Conservation (phyloP, 1,284 basidiomycete genomes). For the Xerocomus nothofagi region DNA sequence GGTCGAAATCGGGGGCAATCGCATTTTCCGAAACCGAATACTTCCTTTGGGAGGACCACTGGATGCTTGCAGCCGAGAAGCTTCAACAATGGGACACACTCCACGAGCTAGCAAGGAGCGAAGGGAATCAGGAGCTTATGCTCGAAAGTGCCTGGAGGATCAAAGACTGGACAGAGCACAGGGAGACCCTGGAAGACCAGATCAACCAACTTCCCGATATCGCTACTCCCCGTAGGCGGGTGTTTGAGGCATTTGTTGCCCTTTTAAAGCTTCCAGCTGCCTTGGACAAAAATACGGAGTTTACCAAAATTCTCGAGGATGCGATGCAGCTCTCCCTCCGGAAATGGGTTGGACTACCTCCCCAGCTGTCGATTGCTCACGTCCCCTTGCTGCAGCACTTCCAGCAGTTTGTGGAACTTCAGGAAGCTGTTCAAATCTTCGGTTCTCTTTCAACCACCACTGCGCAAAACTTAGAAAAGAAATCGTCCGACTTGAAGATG, state of each 20-base stretch:
- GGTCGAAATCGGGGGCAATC: constrained; percentile 79
- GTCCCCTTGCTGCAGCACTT: constrained; percentile 96
- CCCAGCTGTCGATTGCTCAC: constrained; percentile 87
- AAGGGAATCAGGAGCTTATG: constrained; percentile 90
- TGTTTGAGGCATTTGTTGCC: constrained; percentile 95
- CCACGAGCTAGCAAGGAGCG: constrained; percentile 88
- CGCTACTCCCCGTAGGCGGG: constrained; percentile 88
- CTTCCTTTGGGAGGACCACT: constrained; percentile 99
- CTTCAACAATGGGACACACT: constrained; percentile 98
- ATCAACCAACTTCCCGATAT: constrained; percentile 82
- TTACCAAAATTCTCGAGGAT: constrained; percentile 88
- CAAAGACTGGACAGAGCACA: constrained; percentile 87
- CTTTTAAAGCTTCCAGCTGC: constrained; percentile 69
- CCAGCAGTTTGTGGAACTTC: constrained; percentile 98
- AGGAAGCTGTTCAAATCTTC: constrained; percentile 96
- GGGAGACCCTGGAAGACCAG: constrained; percentile 83
- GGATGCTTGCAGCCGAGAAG: constrained; percentile 96
- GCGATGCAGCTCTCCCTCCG: constrained; percentile 95
- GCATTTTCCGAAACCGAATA: constrained; percentile 97
- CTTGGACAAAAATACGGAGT: constrained; percentile 75
- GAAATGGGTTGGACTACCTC: constrained; percentile 93
- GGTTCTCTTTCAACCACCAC: constrained; percentile 87
- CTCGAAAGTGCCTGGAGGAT: constrained; percentile 96
- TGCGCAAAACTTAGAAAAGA: constrained; percentile 89
- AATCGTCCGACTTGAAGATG: constrained; percentile 94